A percentile compares a stretch with the other conserved stretches of the same genome.
Evolutionary conservation across 23 red algal genomes (phyloP).

Genomic region (Gracilaria caudata): DNA sequence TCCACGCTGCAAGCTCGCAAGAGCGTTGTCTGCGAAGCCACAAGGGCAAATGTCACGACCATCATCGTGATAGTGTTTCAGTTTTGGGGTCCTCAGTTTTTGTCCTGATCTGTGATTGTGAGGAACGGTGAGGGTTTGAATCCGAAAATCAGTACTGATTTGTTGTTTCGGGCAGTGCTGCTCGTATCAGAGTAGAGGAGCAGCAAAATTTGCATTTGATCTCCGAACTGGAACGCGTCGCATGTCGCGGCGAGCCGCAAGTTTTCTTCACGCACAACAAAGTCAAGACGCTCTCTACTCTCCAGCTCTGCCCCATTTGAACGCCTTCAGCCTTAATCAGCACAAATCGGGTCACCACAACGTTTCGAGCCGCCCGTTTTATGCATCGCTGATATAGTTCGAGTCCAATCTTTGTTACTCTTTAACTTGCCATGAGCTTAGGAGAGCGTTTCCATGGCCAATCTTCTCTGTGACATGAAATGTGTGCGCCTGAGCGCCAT

Average conservation of each 20-base stretch:
- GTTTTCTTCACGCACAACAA: neutral
- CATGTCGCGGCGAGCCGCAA: neutral
- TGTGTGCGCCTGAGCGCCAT: slow-evolving; percentile 7
- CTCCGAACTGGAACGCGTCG: neutral
- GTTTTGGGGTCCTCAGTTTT: too few species aligned
- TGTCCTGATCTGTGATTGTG: too few species aligned
- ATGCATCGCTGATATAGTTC: neutral
- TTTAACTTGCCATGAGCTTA: slow-evolving; percentile 2
- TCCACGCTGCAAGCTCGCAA: too few species aligned
- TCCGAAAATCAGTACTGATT: neutral
- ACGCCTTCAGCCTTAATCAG: neutral
- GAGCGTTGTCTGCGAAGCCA: too few species aligned
- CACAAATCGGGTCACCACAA: neutral
- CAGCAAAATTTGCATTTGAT: neutral
- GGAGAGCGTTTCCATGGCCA: slow-evolving; percentile 15
- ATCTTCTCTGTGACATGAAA: slow-evolving; percentile 22
- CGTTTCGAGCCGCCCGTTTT: neutral
- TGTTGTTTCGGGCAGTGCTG: too few species aligned
- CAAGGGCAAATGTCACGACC: too few species aligned
- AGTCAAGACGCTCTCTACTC: neutral
- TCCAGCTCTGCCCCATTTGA: neutral
- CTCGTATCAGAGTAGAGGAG: too few species aligned
- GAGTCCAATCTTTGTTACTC: neutral
- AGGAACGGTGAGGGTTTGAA: too few species aligned
- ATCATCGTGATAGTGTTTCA: too few species aligned